Conservation (phyloP, 768 basidiomycete genomes). For the Crassisporium funariophilum region DNA sequence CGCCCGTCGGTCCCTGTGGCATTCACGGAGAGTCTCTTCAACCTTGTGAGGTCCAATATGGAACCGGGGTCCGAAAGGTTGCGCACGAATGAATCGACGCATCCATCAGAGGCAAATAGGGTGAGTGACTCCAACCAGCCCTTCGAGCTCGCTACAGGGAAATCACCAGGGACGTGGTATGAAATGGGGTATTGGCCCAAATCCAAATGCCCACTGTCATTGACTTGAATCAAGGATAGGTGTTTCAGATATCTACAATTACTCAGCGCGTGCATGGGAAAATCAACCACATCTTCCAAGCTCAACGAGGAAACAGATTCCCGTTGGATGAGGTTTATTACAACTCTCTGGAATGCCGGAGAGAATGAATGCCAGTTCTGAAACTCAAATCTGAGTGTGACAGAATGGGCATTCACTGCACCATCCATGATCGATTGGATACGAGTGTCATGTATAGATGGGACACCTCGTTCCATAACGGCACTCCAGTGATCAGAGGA, state of each 20-base stretch:
- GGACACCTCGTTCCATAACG: slow-evolving; percentile 1
- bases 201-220: neutral
- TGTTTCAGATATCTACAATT: slow-evolving; percentile 6
- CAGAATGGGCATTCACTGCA: slow-evolving; percentile 3
- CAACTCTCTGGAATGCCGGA: slow-evolving; percentile 2
- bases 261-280: slow-evolving; percentile 6
- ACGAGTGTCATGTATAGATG: slow-evolving; percentile 13
- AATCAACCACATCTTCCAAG: slow-evolving; percentile 12
- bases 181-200: neutral
- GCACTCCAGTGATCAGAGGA: slow-evolving; percentile 8
- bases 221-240: slow-evolving; percentile 11
- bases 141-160: neutral
- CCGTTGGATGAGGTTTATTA: slow-evolving; percentile 6
- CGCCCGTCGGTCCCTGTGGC: slow-evolving; percentile 10
- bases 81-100: slow-evolving; percentile 1
- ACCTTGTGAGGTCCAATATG: slow-evolving; percentile 1
- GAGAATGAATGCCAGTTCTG: slow-evolving; percentile 15
- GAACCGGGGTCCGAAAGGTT: slow-evolving; percentile 2
- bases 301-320: slow-evolving; percentile 9
- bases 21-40: slow-evolving; percentile 10
- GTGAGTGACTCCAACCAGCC: slow-evolving; percentile 12
- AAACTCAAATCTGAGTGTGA: slow-evolving; percentile 17
- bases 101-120: slow-evolving; percentile 12
- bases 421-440: slow-evolving; percentile 7
- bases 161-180: neutral